Evolutionary conservation across 495 filamentous ascomycete genomes (phyloP), one percentile per base, ranked within the genome.

Genomic region (Cercophora newfieldiana): DNA sequence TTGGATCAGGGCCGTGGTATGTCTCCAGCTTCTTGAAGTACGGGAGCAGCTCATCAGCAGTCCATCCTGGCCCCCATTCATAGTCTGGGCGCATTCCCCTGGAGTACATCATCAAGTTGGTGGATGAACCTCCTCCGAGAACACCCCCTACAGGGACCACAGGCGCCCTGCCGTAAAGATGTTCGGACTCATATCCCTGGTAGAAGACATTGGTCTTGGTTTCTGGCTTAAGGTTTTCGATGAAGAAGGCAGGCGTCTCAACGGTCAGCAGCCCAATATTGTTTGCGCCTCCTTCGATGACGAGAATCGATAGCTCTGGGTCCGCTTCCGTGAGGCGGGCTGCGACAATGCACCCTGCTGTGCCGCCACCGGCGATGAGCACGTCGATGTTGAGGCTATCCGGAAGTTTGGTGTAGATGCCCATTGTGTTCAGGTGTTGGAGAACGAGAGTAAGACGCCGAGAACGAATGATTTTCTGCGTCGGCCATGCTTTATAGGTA

Each of bases 91-190:
- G 65, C 59, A 79, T 77, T 37, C 71, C 75, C 16, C 78, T 71
- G 14, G 68, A 69, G 58, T 78, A 80, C 74, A 84, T 82, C 82
- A 87, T 83, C 60, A 86, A 82, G 67, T 89, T 90, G 37, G 88
- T 83, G 1, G 85, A 85, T 0, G 79, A 83, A 16, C 86, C 87
- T 19, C 87, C 87, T 31, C 87, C 87, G 0, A 90, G 77, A 1
- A 81, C 76, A 25, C 84, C 83, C 12, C 86, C 87, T 5, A 74
- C 72, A 0, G 82, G 80, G 10, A 90, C 84, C n/a, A 86, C 76
- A 3, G 77, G 70, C 56, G 77, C 78, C 54, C 82, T 74, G 25
- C 77, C 78, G 59, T 72, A 78, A n/a, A 88, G 76, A 7, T 83
- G 67, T 37, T 75, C 67, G 14, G 77, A 71, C 63, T 70, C 73